Conservation (phyloP, 1,139 yeast species). For the Zygoascus sp. region DNA sequence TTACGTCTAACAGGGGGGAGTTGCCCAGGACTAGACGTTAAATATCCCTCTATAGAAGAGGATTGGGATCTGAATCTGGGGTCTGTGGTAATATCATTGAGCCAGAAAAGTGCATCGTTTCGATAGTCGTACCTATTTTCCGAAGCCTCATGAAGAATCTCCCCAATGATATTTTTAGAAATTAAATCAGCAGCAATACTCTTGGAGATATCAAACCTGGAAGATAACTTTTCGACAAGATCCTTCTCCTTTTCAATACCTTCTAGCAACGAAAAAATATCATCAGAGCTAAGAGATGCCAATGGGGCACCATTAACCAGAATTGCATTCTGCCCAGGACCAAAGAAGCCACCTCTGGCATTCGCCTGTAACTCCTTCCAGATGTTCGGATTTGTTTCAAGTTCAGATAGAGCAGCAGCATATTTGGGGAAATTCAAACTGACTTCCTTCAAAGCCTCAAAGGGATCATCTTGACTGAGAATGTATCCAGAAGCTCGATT, state of each 20-base stretch:
- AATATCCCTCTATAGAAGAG: conserved; percentile 43
- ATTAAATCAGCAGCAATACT: conserved; percentile 20
- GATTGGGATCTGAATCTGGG: conserved; percentile 47
- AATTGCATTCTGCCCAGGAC: conserved; percentile 35
- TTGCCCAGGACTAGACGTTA: conserved; percentile 44
- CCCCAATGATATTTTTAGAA: conserved; percentile 20
- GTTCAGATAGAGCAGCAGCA: conserved; percentile 25
- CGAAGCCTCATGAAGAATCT: conserved; percentile 9
- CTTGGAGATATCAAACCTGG: conserved; percentile 14
- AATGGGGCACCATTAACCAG: conserved; percentile 37
- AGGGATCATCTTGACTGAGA: conserved; percentile 26
- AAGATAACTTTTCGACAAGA: conserved; percentile 24
- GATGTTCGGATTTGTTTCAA: conserved; percentile 22
- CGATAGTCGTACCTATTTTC: conserved; percentile 41
- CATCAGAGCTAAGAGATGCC: conserved; percentile 25
- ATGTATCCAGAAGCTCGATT: conserved; percentile 32
- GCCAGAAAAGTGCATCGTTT: conserved; percentile 52
- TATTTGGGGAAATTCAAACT: conserved; percentile 36
- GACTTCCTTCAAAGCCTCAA: conserved; percentile 32
- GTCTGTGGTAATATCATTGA: conserved; percentile 74
- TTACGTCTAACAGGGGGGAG: conserved; percentile 70
- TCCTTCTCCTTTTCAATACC: conserved; percentile 32
- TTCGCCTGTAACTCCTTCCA: conserved; percentile 26
- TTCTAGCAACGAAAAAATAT: conserved; percentile 31
- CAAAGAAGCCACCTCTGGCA: conserved; percentile 19